Base-by-base conservation (phyloP, 352 stramenopile species). In the Ochromonadaceae sp. region DNA sequence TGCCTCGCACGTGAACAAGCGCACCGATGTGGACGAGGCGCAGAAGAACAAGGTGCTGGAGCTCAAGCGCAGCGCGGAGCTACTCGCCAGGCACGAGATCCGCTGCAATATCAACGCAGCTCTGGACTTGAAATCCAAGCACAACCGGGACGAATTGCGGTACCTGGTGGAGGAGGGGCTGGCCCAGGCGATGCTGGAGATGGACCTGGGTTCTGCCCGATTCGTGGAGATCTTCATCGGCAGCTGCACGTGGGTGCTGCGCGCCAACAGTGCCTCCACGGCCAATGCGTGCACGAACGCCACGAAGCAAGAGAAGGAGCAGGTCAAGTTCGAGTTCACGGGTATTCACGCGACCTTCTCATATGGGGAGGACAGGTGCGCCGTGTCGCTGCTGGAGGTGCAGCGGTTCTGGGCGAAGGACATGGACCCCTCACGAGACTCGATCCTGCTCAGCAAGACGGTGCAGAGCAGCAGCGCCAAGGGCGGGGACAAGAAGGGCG, bases 381-480 rank as follows among this genome's bases (percentile, higher is more conserved):
- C 26, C 15, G 26, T 26, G 9, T 52, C 55, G 20, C 12, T 52
- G 3, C 52, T 63, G 34, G 55, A 63, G 12, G 39, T 63, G 35
- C 55, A 63, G 25, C 34, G 55, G 12, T 52, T 63, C 35, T 63
- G 55, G 55, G 38, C 38, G 15, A 63, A 31, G 39, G 41, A 63
- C 52, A 5, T n/a, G n/a, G n/a, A n/a, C n/a, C n/a, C n/a, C n/a
- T n/a, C n/a, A n/a, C 15, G n/a, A 20, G n/a, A 35, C 32, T 10
- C 3, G 32, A 22, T n/a, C 2, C 30, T 35, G 32, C 25, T 10
- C 52, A 30, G 26, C 14, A 48, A 9, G 35, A 36, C 34, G 30
- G 43, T 20, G 39, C 49, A n/a, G 15, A 20, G 15, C 40, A 44
- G 15, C 40, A 44, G 40, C n/a, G 40, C 15, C 40, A 44, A n/a